Evolutionary conservation across 495 filamentous ascomycete genomes (phyloP), one percentile per base, ranked within the genome.

Genomic region (Penicillium robsamsonii): DNA sequence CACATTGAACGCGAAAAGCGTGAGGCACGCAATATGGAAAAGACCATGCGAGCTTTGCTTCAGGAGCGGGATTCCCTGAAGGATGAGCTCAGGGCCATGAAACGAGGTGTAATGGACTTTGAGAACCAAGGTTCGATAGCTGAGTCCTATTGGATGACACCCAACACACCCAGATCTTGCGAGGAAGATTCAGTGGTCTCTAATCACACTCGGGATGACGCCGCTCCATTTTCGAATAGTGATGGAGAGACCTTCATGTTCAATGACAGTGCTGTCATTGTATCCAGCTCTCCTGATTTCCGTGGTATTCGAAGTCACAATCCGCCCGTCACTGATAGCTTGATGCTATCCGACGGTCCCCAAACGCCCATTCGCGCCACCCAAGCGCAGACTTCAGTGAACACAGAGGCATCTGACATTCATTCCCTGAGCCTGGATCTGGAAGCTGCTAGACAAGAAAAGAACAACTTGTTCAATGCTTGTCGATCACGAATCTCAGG

Each of bases 1-100:
- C 71, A 68, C 18, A 84, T 90, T 48, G 72, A 82, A 47, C 75
- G 73, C 3, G 83, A 87, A 53, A 82, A 83, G 64, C 76, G 75
- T 40, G 69, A 73, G 5, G 66, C 70, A 5, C 67, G 70, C 1
- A 71, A 67, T 5, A 75, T 87, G 18, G 77, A 81, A 45, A 70
- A 78, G 43, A 78, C 84, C 41, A 58, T 88, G 38, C 71, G 75
- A 2, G 67, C 58, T 30, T 40, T 76, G 22, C 60, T 62, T 31
- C 67, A 60, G 15, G 72, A 76, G 57, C 64, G 72, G 33, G 69
- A 76, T 57, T 56, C 77, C 0, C 72, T 87, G 18, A 80, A 80
- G 12, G 70, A 81, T 25, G 79, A 86, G 53, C 30, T 80, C 72
- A 56, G 76, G 68, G 55, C 62, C 51, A 55, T 71, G 74, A 75